These are phyloP conservation scores for Beauveria medogensis DNA, from an alignment of 2,329 filamentous ascomycete genomes.

Conservation along the genomic window DNA sequence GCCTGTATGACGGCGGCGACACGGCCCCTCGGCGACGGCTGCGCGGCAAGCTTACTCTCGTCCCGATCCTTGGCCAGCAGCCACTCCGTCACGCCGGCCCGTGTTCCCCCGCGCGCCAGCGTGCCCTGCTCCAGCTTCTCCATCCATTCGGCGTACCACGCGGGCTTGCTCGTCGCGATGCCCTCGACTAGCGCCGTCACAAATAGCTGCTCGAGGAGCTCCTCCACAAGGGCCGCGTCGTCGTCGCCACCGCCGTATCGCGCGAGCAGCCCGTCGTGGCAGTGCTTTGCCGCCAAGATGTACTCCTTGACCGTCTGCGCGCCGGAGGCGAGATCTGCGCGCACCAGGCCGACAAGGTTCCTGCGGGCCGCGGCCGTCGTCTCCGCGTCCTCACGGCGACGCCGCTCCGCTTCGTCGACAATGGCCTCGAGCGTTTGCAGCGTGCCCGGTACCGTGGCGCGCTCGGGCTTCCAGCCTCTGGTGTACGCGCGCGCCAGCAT, in stretches of 20 bases:
- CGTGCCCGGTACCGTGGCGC: not conserved
- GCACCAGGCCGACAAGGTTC: not conserved
- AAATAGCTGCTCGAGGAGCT: slow-evolving; percentile 5
- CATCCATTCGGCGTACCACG: slow-evolving; percentile 3
- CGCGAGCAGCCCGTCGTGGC: not conserved
- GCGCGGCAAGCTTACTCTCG: not conserved
- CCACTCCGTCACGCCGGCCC: not conserved
- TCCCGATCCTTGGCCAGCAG: not conserved
- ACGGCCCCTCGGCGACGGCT: not conserved
- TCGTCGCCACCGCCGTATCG: not conserved
- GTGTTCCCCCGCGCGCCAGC: not conserved
- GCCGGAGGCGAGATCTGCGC: not conserved
- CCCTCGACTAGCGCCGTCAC: not conserved
- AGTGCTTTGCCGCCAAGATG: not conserved
- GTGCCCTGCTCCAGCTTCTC: not conserved
- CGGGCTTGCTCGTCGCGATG: not conserved
- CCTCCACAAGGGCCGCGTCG: not conserved
- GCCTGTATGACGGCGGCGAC: not conserved
- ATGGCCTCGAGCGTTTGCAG: not conserved
- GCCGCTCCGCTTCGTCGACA: not conserved
- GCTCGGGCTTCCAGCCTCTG: not conserved
- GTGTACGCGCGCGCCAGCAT: not conserved
- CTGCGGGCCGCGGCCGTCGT: not conserved
- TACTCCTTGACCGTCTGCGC: not conserved
- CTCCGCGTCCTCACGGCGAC: not conserved